phyloP scores from a whole-genome alignment of 805 yeast species.

The Isabelozyma heimii region DNA sequence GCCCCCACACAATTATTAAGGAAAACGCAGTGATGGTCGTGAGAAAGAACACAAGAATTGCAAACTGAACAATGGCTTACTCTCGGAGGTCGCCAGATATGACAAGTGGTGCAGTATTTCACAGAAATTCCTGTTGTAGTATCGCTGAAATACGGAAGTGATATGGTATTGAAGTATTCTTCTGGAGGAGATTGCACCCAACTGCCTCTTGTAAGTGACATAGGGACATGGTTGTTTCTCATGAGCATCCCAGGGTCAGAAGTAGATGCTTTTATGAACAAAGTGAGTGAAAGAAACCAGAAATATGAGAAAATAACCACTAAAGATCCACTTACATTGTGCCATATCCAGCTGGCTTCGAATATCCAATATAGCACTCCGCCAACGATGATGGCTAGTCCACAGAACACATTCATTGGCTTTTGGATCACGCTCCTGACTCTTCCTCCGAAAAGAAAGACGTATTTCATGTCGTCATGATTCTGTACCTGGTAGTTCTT shows the following conservation, averaged over 20 bases:
- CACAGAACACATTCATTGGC: slow-evolving; percentile 40
- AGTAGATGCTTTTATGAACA: slow-evolving; percentile 53
- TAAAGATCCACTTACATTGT: slow-evolving; percentile 50
- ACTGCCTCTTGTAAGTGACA: slow-evolving; percentile 3
- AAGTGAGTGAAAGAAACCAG: slow-evolving; percentile 48
- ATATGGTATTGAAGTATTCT: slow-evolving; percentile 53
- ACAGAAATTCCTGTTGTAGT: slow-evolving; percentile 35
- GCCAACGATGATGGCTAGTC: slow-evolving; percentile 36
- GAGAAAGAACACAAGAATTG: slow-evolving; percentile 57
- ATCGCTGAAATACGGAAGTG: slow-evolving; percentile 43
- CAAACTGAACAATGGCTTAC: slow-evolving; percentile 68
- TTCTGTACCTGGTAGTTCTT: slow-evolving; percentile 45
- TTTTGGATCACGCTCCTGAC: slow-evolving; percentile 41
- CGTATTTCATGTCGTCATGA: slow-evolving; percentile 28
- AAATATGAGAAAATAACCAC: slow-evolving; percentile 58
- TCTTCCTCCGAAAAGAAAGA: slow-evolving; percentile 68
- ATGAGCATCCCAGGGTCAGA: slow-evolving; percentile 75
- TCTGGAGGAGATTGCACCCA: slow-evolving; percentile 44
- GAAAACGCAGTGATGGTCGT: slow-evolving; percentile 76
- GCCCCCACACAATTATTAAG: slow-evolving; percentile 45
- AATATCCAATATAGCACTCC: slow-evolving; percentile 50
- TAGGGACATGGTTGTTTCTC: slow-evolving; percentile 57
- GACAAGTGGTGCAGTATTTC: slow-evolving; percentile 55
- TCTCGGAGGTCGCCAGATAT: slow-evolving; percentile 72
- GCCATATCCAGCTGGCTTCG: slow-evolving; percentile 56